Base-by-base conservation (phyloP, 108 stramenopile genomes). In the Nannochloropsis gaditana region DNA sequence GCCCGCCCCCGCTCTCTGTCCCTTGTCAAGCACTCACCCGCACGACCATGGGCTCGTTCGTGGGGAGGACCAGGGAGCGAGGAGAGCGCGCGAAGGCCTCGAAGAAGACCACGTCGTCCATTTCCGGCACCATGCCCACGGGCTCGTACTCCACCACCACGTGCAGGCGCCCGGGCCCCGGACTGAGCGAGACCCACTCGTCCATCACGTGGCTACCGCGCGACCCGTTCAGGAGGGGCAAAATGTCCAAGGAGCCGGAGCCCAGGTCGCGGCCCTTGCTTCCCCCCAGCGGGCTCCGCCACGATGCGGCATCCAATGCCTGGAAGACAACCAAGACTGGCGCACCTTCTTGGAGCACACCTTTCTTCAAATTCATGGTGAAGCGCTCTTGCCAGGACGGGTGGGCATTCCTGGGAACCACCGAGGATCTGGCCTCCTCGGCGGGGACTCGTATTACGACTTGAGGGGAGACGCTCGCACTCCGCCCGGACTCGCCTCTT, bases 241-340 rank as follows among this genome's bases (percentile, higher is more conserved):
- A 73, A 73, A 73, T 73, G n/a, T 73, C 59, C 59, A 73, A 8
- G n/a, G 19, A n/a, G 8, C 59, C 59, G 19, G 59, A n/a, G 19
- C 59, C 59, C 59, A 73, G n/a, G n/a, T 73, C 59, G 19, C n/a
- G 15, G 59, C 59, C 59, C 59, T 73, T 73, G 59, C 59, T 73
- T 31, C 31, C 31, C 31, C 31, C 31, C 31, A 31, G 31, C 31
- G 31, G 31, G 31, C 31, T 31, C 59, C 59, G 59, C 59, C 59
- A 73, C 59, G 59, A 73, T 15, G 19, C n/a, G 19, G 59, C 59
- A n/a, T 73, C 59, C 15, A 73, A n/a, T n/a, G n/a, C 59, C n/a
- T 73, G 59, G n/a, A 73, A 73, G 4, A 73, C n/a, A 73, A 73
- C 59, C 59, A 73, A 6, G 59, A 73, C 59, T n/a, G 59, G 59